A percentile compares a stretch with the other conserved stretches of the same genome.
Conservation (phyloP, 331 rosid genomes). For the Malus hybrid region DNA sequence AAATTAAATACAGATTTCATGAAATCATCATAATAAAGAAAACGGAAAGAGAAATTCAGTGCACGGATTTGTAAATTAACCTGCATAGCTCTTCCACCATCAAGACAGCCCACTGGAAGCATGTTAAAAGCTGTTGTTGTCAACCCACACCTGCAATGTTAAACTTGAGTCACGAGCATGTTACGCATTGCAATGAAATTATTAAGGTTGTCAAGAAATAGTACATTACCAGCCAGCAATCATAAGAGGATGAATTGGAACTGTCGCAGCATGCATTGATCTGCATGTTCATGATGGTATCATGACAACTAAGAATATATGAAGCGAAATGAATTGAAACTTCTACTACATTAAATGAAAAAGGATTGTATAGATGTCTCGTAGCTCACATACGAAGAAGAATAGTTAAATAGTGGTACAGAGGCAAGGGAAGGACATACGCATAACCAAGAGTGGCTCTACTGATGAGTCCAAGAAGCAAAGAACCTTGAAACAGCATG, state of each 20-base stretch:
- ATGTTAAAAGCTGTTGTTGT: conserved; percentile 92
- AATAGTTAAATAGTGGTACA: conserved; percentile 1
- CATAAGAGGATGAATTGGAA: conserved; percentile 91
- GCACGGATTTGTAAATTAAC: conserved; percentile 22
- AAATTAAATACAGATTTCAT: not conserved
- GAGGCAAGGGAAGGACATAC: conserved; percentile 52
- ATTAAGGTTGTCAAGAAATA: conserved; percentile 17
- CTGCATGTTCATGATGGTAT: conserved; percentile 30
- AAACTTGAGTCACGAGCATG: conserved; percentile 14
- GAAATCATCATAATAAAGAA: not conserved
- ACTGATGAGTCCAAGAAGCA: conserved; percentile 97
- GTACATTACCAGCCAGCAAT: conserved; percentile 87
- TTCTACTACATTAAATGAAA: not conserved
- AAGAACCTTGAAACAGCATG: conserved; percentile 92
- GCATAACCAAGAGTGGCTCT: conserved; percentile 97
- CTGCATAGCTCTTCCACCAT: conserved; percentile 97
- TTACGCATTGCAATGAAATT: conserved; percentile 5
- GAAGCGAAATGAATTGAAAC: not conserved
- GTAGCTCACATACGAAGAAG: conserved; percentile 7
- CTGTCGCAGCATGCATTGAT: conserved; percentile 83
- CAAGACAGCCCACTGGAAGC: conserved; percentile 99
- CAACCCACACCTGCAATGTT: conserved; percentile 80
- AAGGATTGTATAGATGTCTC: not conserved
- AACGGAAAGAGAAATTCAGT: not conserved
- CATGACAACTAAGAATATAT: not conserved